Evolutionary conservation across 257 asterid species (phyloP), one percentile per base, ranked within the genome.

Genomic region (Rubia yunnanensis): DNA sequence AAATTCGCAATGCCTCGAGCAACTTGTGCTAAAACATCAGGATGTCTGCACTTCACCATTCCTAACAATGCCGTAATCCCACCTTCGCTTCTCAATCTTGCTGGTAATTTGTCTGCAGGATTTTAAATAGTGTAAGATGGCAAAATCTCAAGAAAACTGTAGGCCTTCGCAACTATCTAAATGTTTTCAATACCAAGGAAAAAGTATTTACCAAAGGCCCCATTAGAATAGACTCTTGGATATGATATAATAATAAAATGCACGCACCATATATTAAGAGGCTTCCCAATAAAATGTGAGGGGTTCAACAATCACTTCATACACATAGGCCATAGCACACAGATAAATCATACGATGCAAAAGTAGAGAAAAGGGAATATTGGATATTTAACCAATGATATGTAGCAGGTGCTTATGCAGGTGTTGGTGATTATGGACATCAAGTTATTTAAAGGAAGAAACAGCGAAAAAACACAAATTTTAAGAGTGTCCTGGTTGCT

Each of bases 1-100:
- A 89, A 89, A 83, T 90, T 90, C 0, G 95, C 95, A 61, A 87
- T 84, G 64, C 95, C 97, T 48, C 95, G 97, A 66, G 97, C 95
- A 66, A 85, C 90, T 80, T 90, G 97, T 68, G 95, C 94, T 52
- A 90, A 89, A 78, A 90, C 94, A 70, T 87, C 97, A 41, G 90
- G 92, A 85, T 90, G 95, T 63, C 88, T 74, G 82, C 85, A 78
- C 72, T 84, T 80, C 38, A 87, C 90, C 97, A 90, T 85, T 60
- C 86, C 95, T 68, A 87, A 72, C 68, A 87, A 70, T 24, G 97
- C 97, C 69, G 80, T 82, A 41, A 87, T 75, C 61, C 97, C 94
- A 57, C 95, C 94, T 81, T 87, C 94, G 56, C 78, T 80, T 70
- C 94, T 78, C 44, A 90, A 79, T 78, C 74, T 81, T 48, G 63